These are phyloP conservation scores for Hyphodiscus hymeniophilus DNA, from an alignment of 495 filamentous ascomycete genomes.

Conservation along the genomic window DNA sequence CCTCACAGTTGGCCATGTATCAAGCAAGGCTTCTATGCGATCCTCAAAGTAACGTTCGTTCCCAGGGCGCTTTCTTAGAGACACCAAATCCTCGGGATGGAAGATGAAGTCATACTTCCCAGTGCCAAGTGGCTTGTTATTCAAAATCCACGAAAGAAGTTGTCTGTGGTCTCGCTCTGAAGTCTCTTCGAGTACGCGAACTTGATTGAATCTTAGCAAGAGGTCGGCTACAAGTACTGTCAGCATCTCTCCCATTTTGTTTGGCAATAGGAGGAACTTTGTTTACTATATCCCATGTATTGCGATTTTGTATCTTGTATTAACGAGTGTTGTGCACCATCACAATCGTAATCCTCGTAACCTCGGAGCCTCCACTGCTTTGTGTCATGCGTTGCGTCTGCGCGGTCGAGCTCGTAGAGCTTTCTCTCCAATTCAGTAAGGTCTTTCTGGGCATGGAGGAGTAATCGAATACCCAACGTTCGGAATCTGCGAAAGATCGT, in stretches of 20 bases:
- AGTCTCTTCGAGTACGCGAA: neutral
- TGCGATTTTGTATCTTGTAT: neutral
- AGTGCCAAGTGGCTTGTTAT: neutral
- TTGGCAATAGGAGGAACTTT: neutral
- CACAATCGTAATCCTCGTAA: neutral
- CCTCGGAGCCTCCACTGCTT: neutral
- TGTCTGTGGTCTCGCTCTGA: neutral
- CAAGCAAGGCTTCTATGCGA: neutral
- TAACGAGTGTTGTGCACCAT: neutral
- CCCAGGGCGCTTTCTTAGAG: neutral
- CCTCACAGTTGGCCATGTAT: neutral
- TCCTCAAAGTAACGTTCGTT: neutral
- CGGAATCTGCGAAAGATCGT: neutral
- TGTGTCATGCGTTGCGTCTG: conserved; percentile 6
- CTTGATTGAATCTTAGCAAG: neutral
- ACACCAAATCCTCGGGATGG: conserved; percentile 8
- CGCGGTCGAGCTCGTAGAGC: conserved; percentile 23
- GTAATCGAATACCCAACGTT: conserved; percentile 12
- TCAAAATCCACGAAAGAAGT: neutral
- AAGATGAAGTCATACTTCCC: conserved; percentile 10
- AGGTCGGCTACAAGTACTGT: neutral
- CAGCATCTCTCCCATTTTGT: neutral
- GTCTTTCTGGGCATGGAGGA: conserved; percentile 29
- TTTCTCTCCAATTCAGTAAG: conserved; percentile 25
- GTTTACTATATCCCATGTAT: conserved; percentile 1